These are phyloP conservation scores for Venturia nashicola DNA, from an alignment of 2,329 filamentous ascomycete genomes.

Conservation along the genomic window DNA sequence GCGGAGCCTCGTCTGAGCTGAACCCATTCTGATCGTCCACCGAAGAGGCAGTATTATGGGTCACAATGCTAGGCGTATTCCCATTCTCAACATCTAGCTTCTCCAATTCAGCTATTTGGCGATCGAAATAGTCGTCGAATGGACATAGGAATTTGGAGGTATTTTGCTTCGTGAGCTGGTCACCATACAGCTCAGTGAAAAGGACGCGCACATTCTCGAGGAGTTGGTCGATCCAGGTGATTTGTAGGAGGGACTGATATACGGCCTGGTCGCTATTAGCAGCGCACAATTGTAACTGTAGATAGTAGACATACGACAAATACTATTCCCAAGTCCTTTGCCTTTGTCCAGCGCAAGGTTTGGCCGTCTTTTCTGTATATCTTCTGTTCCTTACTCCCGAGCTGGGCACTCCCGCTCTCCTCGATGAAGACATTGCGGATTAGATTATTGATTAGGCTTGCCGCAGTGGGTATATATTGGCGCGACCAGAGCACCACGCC, in stretches of 20 bases:
- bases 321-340: slow-evolving; percentile 86
- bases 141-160: slow-evolving; percentile 66
- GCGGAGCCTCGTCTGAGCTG: slow-evolving; percentile 12
- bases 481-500: slow-evolving; percentile 96
- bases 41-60: slow-evolving; percentile 38
- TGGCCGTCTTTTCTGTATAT: slow-evolving; percentile 81
- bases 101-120: slow-evolving; percentile 75
- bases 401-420: slow-evolving; percentile 55
- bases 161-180: slow-evolving; percentile 71
- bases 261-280: slow-evolving; percentile 53
- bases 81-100: slow-evolving; percentile 31
- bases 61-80: slow-evolving; percentile 17
- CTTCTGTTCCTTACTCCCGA: slow-evolving; percentile 42
- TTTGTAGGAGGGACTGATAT: slow-evolving; percentile 86
- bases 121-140: slow-evolving; percentile 91
- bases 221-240: slow-evolving; percentile 94
- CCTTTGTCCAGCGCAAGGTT: slow-evolving; percentile 84
- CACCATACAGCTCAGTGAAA: slow-evolving; percentile 80
- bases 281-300: not conserved
- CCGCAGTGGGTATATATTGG: slow-evolving; percentile 66
- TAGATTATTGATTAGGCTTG: slow-evolving; percentile 81
- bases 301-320: slow-evolving; percentile 57
- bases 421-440: slow-evolving; percentile 97
- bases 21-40: slow-evolving; percentile 35
- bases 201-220: slow-evolving; percentile 90